These are phyloP conservation scores for Aspergillus sp. DNA, from an alignment of 2,329 filamentous ascomycete species.

Conservation along the genomic window DNA sequence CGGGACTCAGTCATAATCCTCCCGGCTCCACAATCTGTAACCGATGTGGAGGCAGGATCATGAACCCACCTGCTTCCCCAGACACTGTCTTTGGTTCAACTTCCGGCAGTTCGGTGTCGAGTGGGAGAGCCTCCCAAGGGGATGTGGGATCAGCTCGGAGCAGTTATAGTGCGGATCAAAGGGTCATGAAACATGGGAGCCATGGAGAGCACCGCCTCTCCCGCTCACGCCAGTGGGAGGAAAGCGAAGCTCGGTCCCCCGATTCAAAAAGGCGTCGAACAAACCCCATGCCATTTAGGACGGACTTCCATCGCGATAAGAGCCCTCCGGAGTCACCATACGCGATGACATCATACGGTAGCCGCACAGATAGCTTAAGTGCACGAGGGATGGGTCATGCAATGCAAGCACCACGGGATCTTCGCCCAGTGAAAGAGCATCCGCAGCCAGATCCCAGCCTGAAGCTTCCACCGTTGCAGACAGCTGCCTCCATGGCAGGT, in stretches of 20 bases:
- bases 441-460: slow-evolving; percentile 49
- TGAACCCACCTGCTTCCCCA: slow-evolving; percentile 46
- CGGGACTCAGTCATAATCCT: slow-evolving; percentile 38
- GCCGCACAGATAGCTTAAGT: slow-evolving; percentile 36
- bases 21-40: slow-evolving; percentile 39
- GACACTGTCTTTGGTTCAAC: slow-evolving; percentile 38
- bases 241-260: slow-evolving; percentile 46
- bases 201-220: slow-evolving; percentile 23
- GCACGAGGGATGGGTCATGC: slow-evolving; percentile 46
- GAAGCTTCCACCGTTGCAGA: slow-evolving; percentile 56
- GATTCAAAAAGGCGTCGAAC: slow-evolving; percentile 65
- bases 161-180: slow-evolving; percentile 23
- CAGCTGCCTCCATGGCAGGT: slow-evolving; percentile 24
- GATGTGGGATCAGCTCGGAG: slow-evolving; percentile 26
- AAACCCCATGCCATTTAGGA: slow-evolving; percentile 45
- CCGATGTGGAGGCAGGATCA: slow-evolving; percentile 48
- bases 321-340: slow-evolving; percentile 40
- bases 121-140: slow-evolving; percentile 29
- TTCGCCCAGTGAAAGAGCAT: slow-evolving; percentile 24
- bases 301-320: slow-evolving; percentile 40
- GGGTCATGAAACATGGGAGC: slow-evolving; percentile 24
- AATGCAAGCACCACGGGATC: slow-evolving; percentile 56
- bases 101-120: slow-evolving; percentile 30
- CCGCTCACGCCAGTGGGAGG: slow-evolving; percentile 30
- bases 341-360: slow-evolving; percentile 45